Evolutionary conservation across 2,329 filamentous ascomycete species (phyloP).

Genomic region (Pseudocercospora vitis): DNA sequence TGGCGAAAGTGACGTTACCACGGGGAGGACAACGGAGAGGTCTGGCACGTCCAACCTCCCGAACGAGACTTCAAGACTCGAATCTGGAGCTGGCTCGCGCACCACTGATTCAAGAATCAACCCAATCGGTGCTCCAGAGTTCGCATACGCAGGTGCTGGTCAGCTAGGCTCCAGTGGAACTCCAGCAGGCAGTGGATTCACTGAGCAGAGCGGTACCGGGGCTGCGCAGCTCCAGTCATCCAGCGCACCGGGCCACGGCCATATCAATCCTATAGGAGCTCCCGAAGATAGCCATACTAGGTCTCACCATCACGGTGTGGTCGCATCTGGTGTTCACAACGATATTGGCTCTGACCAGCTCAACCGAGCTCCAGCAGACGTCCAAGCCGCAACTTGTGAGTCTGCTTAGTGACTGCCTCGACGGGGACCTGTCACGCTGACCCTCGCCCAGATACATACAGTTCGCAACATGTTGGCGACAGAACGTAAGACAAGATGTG

Average conservation of each 20-base stretch:
- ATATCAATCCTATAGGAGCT: constrained; percentile 24
- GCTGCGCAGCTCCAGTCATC: constrained; percentile 10
- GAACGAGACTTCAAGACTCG: background rate
- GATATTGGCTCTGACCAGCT: constrained; percentile 14
- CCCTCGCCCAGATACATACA: constrained; percentile 21
- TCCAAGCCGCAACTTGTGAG: constrained; percentile 29
- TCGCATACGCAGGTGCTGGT: constrained; percentile 2
- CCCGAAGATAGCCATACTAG: constrained; percentile 15
- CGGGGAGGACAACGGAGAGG: background rate
- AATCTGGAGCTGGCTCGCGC: background rate
- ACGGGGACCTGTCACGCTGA: background rate
- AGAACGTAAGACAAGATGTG: background rate
- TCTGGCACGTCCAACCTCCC: constrained; percentile 1
- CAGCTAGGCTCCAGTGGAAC: constrained; percentile 10
- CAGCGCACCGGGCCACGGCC: constrained; percentile 6
- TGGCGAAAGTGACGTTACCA: background rate
- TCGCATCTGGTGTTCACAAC: constrained; percentile 14
- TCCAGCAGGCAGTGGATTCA: constrained; percentile 1
- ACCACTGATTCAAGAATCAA: constrained; percentile 12
- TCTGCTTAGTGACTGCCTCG: background rate
- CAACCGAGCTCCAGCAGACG: constrained; percentile 23
- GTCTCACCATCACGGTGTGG: constrained; percentile 3
- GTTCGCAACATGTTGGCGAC: constrained; percentile 26
- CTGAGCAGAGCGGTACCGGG: constrained; percentile 6
- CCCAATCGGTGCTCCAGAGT: constrained; percentile 11